Evolutionary conservation across 2,329 filamentous ascomycete species (phyloP), one percentile per base, ranked within the genome.

Genomic region (Ophiocordyceps unilateralis): DNA sequence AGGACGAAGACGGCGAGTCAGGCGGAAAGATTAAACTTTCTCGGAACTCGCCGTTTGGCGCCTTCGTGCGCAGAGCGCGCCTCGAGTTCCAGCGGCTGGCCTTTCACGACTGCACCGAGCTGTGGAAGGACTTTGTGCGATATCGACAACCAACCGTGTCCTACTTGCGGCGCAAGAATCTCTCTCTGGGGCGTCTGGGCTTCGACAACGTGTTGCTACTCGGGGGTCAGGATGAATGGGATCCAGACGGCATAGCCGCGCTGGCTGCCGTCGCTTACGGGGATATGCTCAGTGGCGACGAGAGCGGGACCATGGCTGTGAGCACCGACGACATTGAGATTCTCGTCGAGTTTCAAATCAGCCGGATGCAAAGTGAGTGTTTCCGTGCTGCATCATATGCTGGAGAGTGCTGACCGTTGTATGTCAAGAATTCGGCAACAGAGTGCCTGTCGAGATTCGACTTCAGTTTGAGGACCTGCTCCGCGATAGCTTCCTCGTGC

Each of bases 331-430:
- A 93, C 54, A 68, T 91, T 8, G 84, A 93, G 55, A 75, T 74
- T 24, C 65, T 95, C 23, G 64, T 96, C 19, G 85, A 93, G 50
- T 93, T 91, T 51, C 88, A 94, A 55, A 80, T 96, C 32, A 80
- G 84, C 48, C 78, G 86, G 57, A 77, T 95, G 64, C 88, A 95
- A 57, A 83, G 82, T 81, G 62, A 54, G 66, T 60, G 14, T 17
- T 17, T 11, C 23, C 28, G 17, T 5, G 23, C 23, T 15, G 36
- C 32, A 15, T 22, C 17, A 7, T 32, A 26, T 39, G 9, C n/a
- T n/a, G 7, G 15, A 15, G 20, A 14, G 24, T 17, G 39, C n/a
- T 11, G 41, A 53, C 34, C 51, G 45, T 12, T 42, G 43, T 24
- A 5, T 1, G 26, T 1, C 3, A 44, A 85, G 81, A 77, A 56